phyloP scores from a whole-genome alignment of 306 rosid genomes.

The Fragaria vesca region DNA sequence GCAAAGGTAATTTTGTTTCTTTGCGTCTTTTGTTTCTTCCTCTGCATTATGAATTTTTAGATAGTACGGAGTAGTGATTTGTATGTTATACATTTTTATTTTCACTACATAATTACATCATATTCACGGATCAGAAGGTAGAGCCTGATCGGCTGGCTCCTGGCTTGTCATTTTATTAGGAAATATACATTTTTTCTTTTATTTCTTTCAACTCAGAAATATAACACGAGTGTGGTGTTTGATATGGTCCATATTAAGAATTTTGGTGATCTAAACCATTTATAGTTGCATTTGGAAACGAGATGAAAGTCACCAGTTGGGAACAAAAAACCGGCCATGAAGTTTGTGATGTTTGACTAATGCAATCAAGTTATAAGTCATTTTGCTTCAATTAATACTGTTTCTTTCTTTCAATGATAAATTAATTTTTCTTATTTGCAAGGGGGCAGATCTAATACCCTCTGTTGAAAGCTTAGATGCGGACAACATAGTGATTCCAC shows the following conservation, averaged over 20 bases:
- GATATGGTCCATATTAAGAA: neutral
- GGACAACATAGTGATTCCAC: slow-evolving; percentile 65
- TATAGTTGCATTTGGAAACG: neutral
- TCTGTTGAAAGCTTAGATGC: slow-evolving; percentile 66
- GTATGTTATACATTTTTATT: neutral
- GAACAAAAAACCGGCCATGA: neutral
- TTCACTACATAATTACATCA: slow-evolving; percentile 1
- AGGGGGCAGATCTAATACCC: slow-evolving; percentile 72
- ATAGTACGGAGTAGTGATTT: too few species aligned
- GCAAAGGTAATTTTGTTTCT: slow-evolving; percentile 55
- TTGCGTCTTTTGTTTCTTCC: slow-evolving; percentile 11
- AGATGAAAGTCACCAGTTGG: neutral
- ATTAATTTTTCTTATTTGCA: slow-evolving; percentile 17
- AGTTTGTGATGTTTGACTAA: slow-evolving; percentile 2
- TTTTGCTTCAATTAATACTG: slow-evolving; percentile 12
- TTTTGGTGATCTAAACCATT: neutral
- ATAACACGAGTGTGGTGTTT: slow-evolving; percentile 10
- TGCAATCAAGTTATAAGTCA: slow-evolving; percentile 7
- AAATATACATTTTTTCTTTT: neutral
- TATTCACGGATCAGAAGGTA: neutral
- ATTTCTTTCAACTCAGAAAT: neutral
- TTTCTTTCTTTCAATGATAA: slow-evolving; percentile 24
- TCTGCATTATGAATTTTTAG: neutral
- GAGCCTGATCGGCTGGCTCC: neutral
- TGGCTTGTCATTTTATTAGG: neutral